Evolutionary conservation across 2,329 filamentous ascomycete genomes (phyloP).

Genomic region (Penicillium janthinellum): DNA sequence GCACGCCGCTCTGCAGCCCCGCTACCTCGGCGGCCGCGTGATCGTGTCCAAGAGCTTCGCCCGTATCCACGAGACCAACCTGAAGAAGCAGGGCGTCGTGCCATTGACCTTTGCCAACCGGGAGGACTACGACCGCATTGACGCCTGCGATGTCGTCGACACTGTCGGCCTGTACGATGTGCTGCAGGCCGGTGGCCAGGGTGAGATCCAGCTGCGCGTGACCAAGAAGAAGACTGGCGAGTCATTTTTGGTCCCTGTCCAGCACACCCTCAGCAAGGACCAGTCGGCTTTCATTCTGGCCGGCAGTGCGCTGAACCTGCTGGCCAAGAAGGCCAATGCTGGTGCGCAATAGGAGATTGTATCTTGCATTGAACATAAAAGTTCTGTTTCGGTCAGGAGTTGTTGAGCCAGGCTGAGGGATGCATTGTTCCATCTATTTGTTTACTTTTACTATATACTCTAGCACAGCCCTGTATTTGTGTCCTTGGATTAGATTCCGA

Average conservation of each 20-base stretch:
- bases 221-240: slow-evolving; percentile 64
- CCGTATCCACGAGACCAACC: slow-evolving; percentile 90
- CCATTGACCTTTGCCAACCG: slow-evolving; percentile 89
- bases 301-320: slow-evolving; percentile 87
- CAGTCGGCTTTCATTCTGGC: slow-evolving; percentile 92
- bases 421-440: slow-evolving; percentile 6
- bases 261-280: slow-evolving; percentile 84
- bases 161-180: slow-evolving; percentile 85
- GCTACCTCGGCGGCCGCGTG: slow-evolving; percentile 83
- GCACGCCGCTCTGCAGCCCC: slow-evolving; percentile 84
- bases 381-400: slow-evolving; percentile 24
- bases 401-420: slow-evolving; percentile 17
- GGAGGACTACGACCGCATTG: slow-evolving; percentile 62
- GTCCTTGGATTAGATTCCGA: slow-evolving; percentile 21
- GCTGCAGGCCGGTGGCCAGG: slow-evolving; percentile 74
- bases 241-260: slow-evolving; percentile 71
- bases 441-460: slow-evolving; percentile 3
- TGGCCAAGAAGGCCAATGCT: slow-evolving; percentile 63
- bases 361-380: slow-evolving; percentile 14
- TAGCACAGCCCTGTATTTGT: slow-evolving; percentile 15
- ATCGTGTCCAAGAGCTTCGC: slow-evolving; percentile 82
- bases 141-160: slow-evolving; percentile 77
- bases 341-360: slow-evolving; percentile 5
- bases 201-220: slow-evolving; percentile 71
- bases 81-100: slow-evolving; percentile 97